Conservation (phyloP, 352 stramenopile species). For the Phytophthora palmivora region DNA sequence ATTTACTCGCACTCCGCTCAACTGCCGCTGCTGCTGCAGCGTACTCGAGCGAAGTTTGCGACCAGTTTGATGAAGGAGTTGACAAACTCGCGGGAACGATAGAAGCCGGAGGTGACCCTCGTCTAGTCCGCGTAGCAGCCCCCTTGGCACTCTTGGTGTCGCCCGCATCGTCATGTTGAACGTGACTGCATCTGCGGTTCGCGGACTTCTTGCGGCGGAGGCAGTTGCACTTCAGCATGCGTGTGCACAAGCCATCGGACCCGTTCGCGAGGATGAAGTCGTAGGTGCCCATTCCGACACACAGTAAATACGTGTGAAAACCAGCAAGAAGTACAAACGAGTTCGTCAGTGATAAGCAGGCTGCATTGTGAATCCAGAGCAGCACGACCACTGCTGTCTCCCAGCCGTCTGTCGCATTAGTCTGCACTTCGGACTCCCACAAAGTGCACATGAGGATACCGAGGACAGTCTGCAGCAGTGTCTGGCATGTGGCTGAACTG, state of each 20-base stretch:
- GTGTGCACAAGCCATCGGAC: conserved; percentile 71
- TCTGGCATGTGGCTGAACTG: conserved; percentile 65
- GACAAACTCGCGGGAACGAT: conserved; percentile 27
- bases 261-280: conserved; percentile 87
- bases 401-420: conserved; percentile 48
- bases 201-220: conserved; percentile 43
- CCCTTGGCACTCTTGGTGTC: conserved; percentile 22
- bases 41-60: conserved; percentile 21
- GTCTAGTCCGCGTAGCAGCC: conserved; percentile 19
- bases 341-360: conserved; percentile 62
- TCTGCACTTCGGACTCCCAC: conserved; percentile 66
- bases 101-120: conserved; percentile 17
- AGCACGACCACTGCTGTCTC: conserved; percentile 53
- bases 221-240: conserved; percentile 82
- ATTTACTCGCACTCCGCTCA: conserved; percentile 21
- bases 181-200: conserved; percentile 39
- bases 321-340: conserved; percentile 76
- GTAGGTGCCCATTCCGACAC: conserved; percentile 77
- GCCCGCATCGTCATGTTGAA: conserved; percentile 36
- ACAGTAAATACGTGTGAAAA: conserved; percentile 85
- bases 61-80: conserved; percentile 17
- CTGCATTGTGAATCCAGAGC: conserved; percentile 81
- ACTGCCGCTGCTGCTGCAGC: conserved; percentile 17
- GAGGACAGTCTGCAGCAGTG: conserved; percentile 66
- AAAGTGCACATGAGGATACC: conserved; percentile 81